Percentiles rank a stretch among this genome's conserved stretches.
phyloP scores from a whole-genome alignment of 176 grass and related monocot species.

The Carex pumila region DNA sequence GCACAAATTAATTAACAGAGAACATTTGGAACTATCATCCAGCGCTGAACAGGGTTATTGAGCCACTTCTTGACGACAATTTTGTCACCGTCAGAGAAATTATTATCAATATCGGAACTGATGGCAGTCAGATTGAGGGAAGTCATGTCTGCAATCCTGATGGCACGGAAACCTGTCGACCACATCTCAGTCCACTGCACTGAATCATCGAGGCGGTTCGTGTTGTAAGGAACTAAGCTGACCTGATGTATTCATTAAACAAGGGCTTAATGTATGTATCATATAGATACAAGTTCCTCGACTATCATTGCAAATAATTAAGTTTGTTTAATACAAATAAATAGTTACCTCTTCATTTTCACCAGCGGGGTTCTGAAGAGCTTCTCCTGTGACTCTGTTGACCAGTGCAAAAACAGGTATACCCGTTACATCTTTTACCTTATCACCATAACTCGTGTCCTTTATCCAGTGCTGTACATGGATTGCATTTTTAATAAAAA shows the following conservation, averaged over 20 bases:
- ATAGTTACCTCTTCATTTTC: not conserved
- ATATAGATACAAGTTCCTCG: no score
- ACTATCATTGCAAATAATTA: no score
- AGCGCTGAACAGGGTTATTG: not conserved
- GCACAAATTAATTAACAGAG: no score
- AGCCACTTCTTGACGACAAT: not conserved
- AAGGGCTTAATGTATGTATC: no score
- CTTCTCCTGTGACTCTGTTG: not conserved
- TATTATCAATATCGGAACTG: not conserved
- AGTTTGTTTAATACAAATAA: no score
- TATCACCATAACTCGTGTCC: not conserved
- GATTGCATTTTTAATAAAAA: not conserved
- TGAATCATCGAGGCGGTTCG: not conserved
- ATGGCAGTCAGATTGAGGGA: not conserved
- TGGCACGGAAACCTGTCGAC: not conserved
- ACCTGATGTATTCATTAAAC: not conserved
- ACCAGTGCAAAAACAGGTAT: not conserved
- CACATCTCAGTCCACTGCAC: not conserved
- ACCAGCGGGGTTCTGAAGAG: not conserved
- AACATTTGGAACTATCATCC: not conserved
- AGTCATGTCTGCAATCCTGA: not conserved
- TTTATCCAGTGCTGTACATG: not conserved
- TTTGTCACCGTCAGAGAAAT: not conserved
- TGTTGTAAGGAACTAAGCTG: not conserved
- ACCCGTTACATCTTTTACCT: not conserved